Evolutionary conservation across 176 grass and related monocot genomes (phyloP).

Genomic region (Thinopyrum elongatum): DNA sequence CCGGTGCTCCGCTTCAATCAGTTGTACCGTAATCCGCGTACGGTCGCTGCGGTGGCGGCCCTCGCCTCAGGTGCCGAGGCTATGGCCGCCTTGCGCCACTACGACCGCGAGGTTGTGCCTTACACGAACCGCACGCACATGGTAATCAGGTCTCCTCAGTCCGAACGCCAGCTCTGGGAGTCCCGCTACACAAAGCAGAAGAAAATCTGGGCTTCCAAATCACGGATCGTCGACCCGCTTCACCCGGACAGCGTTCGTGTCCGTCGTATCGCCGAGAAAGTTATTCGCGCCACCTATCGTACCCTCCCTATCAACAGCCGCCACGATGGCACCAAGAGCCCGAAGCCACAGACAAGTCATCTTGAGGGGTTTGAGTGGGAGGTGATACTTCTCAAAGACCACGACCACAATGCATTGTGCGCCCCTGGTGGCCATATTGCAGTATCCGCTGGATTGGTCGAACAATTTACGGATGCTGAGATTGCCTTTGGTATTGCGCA

Average conservation of each 20-base stretch:
- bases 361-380: background rate
- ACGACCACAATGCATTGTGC: background rate
- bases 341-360: background rate
- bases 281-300: background rate
- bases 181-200: background rate
- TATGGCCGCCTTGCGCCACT: background rate
- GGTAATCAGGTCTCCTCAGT: background rate
- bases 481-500: background rate
- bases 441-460: background rate
- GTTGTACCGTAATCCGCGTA: background rate
- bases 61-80: background rate
- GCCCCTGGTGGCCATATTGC: background rate
- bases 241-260: background rate
- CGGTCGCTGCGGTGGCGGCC: background rate
- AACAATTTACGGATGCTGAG: background rate
- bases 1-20: background rate
- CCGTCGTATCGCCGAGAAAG: background rate
- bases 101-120: background rate
- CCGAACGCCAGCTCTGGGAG: background rate
- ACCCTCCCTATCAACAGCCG: background rate
- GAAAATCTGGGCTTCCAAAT: background rate
- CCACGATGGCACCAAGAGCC: background rate
- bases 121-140: background rate
- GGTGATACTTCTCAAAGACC: background rate
- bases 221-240: background rate